phyloP scores from a whole-genome alignment of 805 yeast species.

The Wickerhamomyces bisporus region DNA sequence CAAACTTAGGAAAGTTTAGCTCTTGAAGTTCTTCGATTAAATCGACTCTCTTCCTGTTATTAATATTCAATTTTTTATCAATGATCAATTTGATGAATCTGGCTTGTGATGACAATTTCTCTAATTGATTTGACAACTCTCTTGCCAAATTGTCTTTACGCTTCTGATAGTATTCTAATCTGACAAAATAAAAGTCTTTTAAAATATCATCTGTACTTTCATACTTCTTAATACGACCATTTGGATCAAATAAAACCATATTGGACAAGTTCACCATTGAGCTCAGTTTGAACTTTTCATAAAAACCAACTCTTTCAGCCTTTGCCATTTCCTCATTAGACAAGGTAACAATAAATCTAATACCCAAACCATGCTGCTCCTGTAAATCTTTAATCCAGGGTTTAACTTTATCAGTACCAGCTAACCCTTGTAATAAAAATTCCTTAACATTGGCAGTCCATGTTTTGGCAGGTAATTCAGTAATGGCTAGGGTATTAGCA shows the following conservation, averaged over 20 bases:
- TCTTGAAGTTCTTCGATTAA: conserved; percentile 59
- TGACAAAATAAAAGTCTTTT: conserved; percentile 76
- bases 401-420: conserved; percentile 66
- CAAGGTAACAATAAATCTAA: conserved; percentile 73
- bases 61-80: conserved; percentile 61
- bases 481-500: conserved; percentile 75
- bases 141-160: conserved; percentile 78
- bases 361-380: conserved; percentile 84
- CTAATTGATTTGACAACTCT: conserved; percentile 67
- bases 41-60: conserved; percentile 65
- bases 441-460: conserved; percentile 95
- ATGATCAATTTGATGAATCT: conserved; percentile 88
- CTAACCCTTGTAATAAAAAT: conserved; percentile 64
- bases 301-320: conserved; percentile 66
- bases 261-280: conserved; percentile 67
- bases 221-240: conserved; percentile 81
- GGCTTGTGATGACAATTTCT: conserved; percentile 76
- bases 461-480: conserved; percentile 86
- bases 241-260: conserved; percentile 94
- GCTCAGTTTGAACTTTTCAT: conserved; percentile 77
- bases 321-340: conserved; percentile 79
- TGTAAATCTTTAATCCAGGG: conserved; percentile 94
- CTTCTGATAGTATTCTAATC: conserved; percentile 86
- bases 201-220: conserved; percentile 72
- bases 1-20: conserved; percentile 71